phyloP scores from a whole-genome alignment of 2,329 filamentous ascomycete species.

The Colletotrichum lini region DNA sequence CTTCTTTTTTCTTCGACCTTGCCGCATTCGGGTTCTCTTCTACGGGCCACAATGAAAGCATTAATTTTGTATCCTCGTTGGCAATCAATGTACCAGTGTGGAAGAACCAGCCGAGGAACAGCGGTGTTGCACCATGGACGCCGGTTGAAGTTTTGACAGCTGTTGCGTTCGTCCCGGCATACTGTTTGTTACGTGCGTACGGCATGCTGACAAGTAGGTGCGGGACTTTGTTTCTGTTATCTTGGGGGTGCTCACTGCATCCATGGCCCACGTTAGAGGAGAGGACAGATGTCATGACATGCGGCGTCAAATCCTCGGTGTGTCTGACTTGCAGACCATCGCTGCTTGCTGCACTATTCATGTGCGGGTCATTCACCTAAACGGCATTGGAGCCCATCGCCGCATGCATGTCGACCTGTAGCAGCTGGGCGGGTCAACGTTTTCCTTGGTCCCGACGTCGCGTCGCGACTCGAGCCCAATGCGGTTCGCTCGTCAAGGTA shows the following conservation, averaged over 20 bases:
- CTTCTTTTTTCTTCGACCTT: background rate
- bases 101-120: background rate
- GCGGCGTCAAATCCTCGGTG: slow-evolving; percentile 9
- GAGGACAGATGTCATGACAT: slow-evolving; percentile 14
- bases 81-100: background rate
- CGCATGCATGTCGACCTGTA: no score
- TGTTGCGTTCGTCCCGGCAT: background rate
- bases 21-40: background rate
- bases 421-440: no score
- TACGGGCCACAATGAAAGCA: background rate
- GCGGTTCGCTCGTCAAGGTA: no score
- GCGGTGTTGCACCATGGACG: background rate
- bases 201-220: background rate
- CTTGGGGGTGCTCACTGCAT: background rate
- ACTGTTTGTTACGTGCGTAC: slow-evolving; percentile 10
- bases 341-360: slow-evolving; percentile 22
- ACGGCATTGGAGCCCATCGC: slow-evolving; percentile 24
- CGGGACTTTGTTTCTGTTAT: background rate
- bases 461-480: slow-evolving; percentile 26
- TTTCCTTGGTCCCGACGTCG: no score
- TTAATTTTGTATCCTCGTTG: background rate
- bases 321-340: slow-evolving; percentile 10
- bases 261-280: background rate
- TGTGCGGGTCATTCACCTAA: slow-evolving; percentile 15
- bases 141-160: background rate